Percentiles rank a stretch among this genome's conserved stretches.
phyloP scores from a whole-genome alignment of 2,329 filamentous ascomycete genomes.

The Diatrype stigma region DNA sequence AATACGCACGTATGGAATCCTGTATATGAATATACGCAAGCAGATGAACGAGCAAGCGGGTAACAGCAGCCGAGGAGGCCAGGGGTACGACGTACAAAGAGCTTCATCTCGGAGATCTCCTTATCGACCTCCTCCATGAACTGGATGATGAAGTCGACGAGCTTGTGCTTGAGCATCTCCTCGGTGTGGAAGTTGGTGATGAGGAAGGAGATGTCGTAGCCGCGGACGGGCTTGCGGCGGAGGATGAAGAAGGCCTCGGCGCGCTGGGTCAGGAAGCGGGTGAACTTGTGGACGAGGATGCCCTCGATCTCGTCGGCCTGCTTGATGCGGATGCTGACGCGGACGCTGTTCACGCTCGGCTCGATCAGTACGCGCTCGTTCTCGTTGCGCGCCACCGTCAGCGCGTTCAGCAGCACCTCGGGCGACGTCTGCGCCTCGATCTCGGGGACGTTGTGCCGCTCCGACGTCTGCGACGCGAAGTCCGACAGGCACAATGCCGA shows the following conservation, averaged over 20 bases:
- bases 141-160: constrained; percentile 98
- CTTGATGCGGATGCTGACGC: constrained; percentile 98
- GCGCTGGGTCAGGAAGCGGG: constrained; percentile 89
- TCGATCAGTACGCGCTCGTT: constrained; percentile 96
- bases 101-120: constrained; percentile 99
- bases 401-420: constrained; percentile 86
- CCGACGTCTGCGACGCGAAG: constrained; percentile 94
- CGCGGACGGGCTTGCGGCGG: constrained; percentile 92
- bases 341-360: constrained; percentile 93
- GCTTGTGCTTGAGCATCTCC: constrained; percentile 97
- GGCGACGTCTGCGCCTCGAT: constrained; percentile 91
- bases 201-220: constrained; percentile 97
- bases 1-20: neutral
- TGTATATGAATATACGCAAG: constrained; percentile 11
- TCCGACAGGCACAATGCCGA: constrained; percentile 91
- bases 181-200: constrained; percentile 99
- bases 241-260: constrained; percentile 97
- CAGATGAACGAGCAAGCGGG: neutral
- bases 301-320: constrained; percentile 99
- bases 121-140: constrained; percentile 99
- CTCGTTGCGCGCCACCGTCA: constrained; percentile 90
- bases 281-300: constrained; percentile 98
- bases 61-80: neutral
- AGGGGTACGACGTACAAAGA: constrained; percentile 73
- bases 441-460: constrained; percentile 97